Conservation (phyloP, 306 rosid genomes). For the Luffa aegyptiaca region DNA sequence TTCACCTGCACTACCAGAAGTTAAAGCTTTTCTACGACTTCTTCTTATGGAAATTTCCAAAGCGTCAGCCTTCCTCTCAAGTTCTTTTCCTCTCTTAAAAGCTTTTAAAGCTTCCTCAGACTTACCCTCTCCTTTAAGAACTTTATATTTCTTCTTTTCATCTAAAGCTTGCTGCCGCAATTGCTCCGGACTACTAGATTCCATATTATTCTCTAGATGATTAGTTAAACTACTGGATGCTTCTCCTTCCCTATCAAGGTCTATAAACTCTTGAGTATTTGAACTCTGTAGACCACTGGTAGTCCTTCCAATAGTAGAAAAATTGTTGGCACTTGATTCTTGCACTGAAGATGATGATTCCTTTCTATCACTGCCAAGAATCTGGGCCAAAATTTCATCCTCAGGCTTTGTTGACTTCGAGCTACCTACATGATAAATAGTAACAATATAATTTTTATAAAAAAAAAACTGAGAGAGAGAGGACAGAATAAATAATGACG, state of each 20-base stretch:
- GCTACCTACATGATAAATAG: slow-evolving; percentile 37
- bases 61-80: slow-evolving; percentile 93
- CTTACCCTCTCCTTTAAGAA: slow-evolving; percentile 82
- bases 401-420: slow-evolving; percentile 49
- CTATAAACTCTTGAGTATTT: slow-evolving; percentile 24
- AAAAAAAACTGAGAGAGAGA: neutral
- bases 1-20: slow-evolving; percentile 37
- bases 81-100: slow-evolving; percentile 93
- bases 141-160: slow-evolving; percentile 65
- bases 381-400: slow-evolving; percentile 56
- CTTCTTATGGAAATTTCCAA: slow-evolving; percentile 69
- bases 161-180: slow-evolving; percentile 82
- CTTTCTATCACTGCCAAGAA: slow-evolving; percentile 44
- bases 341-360: slow-evolving; percentile 28
- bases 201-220: slow-evolving; percentile 33
- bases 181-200: slow-evolving; percentile 59
- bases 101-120: slow-evolving; percentile 74
- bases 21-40: slow-evolving; percentile 40
- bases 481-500: neutral
- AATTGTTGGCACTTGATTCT: slow-evolving; percentile 27
- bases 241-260: slow-evolving; percentile 26
- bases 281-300: slow-evolving; percentile 38
- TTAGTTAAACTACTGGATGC: slow-evolving; percentile 30
- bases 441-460: neutral
- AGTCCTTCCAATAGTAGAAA: slow-evolving; percentile 24